A percentile compares a stretch with the other conserved stretches of the same genome.
Conservation (phyloP, 768 basidiomycete genomes). For the Boletus sp. region DNA sequence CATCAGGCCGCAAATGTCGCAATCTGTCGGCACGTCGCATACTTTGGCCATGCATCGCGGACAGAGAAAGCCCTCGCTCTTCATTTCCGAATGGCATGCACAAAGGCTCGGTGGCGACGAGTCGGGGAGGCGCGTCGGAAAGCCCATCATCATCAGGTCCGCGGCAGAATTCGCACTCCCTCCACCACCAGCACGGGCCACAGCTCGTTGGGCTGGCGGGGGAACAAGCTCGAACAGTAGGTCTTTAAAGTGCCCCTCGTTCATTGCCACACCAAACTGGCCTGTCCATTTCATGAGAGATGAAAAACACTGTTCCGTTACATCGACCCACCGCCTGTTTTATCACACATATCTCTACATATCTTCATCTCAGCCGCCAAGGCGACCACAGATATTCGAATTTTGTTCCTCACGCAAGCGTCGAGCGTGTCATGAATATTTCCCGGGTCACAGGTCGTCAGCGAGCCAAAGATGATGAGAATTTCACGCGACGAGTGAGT, state of each 20-base stretch:
- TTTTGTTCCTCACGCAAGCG: constrained; percentile 75
- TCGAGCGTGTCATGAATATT: constrained; percentile 95
- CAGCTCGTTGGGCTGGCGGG: constrained; percentile 78
- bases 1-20: constrained; percentile 95
- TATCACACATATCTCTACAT: constrained; percentile 85
- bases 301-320: not conserved
- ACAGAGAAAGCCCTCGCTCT: constrained; percentile 91
- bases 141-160: constrained; percentile 99
- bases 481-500: constrained; percentile 96
- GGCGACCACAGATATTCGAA: constrained; percentile 90
- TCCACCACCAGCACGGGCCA: constrained; percentile 45
- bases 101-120: constrained; percentile 82
- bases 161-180: constrained; percentile 59
- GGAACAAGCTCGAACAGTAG: constrained; percentile 93
- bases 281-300: constrained; percentile 40
- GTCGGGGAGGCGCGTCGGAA: constrained; percentile 88
- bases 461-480: constrained; percentile 87
- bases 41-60: constrained; percentile 90
- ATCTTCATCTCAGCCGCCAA: constrained; percentile 99
- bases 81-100: constrained; percentile 90
- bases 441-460: constrained; percentile 96
- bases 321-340: constrained; percentile 71
- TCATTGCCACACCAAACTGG: constrained; percentile 94
- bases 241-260: constrained; percentile 96
- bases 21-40: constrained; percentile 98